Base-by-base conservation (phyloP, 2,329 filamentous ascomycete species). In the Colletotrichum orbiculare region DNA sequence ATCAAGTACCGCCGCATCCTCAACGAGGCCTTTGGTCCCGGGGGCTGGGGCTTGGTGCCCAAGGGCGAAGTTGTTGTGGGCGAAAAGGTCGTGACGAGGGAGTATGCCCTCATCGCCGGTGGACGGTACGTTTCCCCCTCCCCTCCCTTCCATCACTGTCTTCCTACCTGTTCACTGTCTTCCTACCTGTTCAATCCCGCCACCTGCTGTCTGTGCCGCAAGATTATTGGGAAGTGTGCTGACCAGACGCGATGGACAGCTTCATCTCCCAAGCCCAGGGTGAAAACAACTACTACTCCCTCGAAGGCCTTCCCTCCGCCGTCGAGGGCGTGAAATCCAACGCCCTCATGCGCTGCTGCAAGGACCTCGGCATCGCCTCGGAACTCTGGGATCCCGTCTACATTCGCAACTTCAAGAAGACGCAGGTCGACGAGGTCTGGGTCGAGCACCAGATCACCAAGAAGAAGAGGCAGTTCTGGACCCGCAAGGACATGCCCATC, bases 261-360 rank as follows among this genome's bases (percentile, higher is more conserved):
- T 91, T 97, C 69, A 92, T 98, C 48, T 94, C 91, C 35, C 91
- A 98, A 71, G 94, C 96, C 1, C 91, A 96, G 70, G 96, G 96
- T 75, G 96, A 98, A 79, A 95, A 97, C 82, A 88, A 92, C 70
- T 99, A 96, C 80, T 99, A 98, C 81, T 88, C 87, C 71, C 87
- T 93, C 39, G 94, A 97, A 71, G 91, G 91, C 60, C 94, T 99
- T 68, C 94, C 96, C 34, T 97, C 94, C 2, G 94, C 96, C 8
- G 94, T 94, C 66, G 96, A 99, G 80, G 96, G 96, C 57, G 97
- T 94, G 85, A 97, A 97, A 80, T 97, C 94, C 68, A 99, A 99
- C 76, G 96, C 96, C 11, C 85, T 99, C 70, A 96, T 98, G 89
- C 92, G 96, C 64, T 98, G 95, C 85, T 98, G 96, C 84, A 99